Conservation (phyloP, 192 early-diverging fungal genomes). For the Geranomyces michiganensis region DNA sequence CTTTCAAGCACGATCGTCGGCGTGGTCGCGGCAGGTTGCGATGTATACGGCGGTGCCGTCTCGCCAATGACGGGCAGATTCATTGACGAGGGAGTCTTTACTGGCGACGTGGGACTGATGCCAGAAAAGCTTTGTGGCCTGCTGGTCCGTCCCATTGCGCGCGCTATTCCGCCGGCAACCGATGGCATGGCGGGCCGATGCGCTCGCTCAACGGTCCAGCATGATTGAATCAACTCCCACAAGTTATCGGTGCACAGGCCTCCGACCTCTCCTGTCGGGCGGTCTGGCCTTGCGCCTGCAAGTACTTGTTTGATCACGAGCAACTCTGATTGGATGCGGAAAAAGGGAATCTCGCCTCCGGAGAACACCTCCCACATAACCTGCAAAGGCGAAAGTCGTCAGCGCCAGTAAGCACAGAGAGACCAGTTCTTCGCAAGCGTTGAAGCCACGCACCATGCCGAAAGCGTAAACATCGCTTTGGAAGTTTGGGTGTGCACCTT, state of each 20-base stretch:
- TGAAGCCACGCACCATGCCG: not conserved
- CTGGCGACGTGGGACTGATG: too few species aligned
- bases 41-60: too few species aligned
- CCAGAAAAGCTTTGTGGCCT: not conserved
- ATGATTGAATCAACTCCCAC: slow-evolving; percentile 4
- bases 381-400: not conserved
- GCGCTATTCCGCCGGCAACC: not conserved
- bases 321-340: slow-evolving; percentile 3
- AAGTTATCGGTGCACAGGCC: not conserved
- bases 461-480: slow-evolving; percentile 11
- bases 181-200: not conserved
- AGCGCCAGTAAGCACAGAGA: not conserved
- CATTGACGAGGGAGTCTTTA: too few species aligned
- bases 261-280: not conserved
- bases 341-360: slow-evolving; percentile 13
- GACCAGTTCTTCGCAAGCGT: not conserved
- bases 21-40: too few species aligned
- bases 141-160: slow-evolving; percentile 14
- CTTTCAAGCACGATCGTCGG: too few species aligned
- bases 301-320: slow-evolving; percentile 7
- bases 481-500: not conserved
- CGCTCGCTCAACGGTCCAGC: slow-evolving; percentile 4
- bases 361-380: slow-evolving; percentile 14
- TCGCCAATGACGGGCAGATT: too few species aligned
- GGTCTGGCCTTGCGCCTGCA: not conserved